A percentile compares a stretch with the other conserved stretches of the same genome.
These are phyloP conservation scores for Cladophialophora chaetospira DNA, from an alignment of 2,329 filamentous ascomycete species.

Conservation along the genomic window DNA sequence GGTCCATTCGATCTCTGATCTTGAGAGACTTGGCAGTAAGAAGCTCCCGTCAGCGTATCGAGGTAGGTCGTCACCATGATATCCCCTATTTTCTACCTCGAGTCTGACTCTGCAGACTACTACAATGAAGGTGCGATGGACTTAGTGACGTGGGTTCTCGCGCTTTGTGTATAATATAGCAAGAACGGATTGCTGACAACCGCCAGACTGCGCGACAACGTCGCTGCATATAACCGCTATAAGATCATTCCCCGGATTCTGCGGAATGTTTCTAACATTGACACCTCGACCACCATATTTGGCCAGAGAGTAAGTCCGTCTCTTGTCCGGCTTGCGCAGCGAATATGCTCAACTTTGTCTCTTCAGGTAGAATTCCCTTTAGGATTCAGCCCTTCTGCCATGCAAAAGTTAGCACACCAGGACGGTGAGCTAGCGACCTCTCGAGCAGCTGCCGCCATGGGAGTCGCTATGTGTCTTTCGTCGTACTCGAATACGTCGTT, in stretches of 20 bases:
- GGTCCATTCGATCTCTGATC: no score
- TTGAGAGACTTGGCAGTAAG: no score
- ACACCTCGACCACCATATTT: constrained; percentile 48
- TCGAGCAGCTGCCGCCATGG: constrained; percentile 47
- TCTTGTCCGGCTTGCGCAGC: no score
- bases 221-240: constrained; percentile 54
- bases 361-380: constrained; percentile 52
- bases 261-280: constrained; percentile 39
- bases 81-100: no score
- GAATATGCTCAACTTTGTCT: no score
- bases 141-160: constrained; percentile 45
- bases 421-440: constrained; percentile 56
- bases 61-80: no score
- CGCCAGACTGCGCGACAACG: constrained; percentile 40
- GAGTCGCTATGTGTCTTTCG: constrained; percentile 52
- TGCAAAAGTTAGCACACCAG: constrained; percentile 54
- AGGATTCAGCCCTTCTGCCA: constrained; percentile 56
- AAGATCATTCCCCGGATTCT: constrained; percentile 45
- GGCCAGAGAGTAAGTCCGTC: constrained; percentile 37
- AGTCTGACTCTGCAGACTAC: no score
- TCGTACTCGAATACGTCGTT: constrained; percentile 49
- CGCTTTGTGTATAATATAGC: background rate
- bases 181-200: background rate
- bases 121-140: constrained; percentile 60
- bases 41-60: no score